A percentile compares a stretch with the other conserved stretches of the same genome.
phyloP scores from a whole-genome alignment of 345 rosid genomes.

The Lepidium africanum region DNA sequence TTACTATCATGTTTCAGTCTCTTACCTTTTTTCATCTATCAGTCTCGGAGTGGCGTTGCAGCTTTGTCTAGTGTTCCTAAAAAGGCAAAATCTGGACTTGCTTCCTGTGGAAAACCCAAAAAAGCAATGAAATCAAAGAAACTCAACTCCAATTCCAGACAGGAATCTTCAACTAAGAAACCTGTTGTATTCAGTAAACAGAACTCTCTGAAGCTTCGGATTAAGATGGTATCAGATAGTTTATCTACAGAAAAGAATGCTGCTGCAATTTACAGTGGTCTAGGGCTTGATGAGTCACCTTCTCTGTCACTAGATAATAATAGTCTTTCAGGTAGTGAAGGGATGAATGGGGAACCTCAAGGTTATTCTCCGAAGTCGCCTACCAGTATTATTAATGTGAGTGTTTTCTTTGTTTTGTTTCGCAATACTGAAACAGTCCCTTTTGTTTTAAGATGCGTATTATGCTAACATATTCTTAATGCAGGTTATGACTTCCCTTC shows the following conservation, averaged over 20 bases:
- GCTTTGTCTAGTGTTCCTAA: conserved; percentile 36
- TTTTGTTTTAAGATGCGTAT: conserved; percentile 19
- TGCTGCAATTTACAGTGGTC: conserved; percentile 82
- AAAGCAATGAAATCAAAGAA: conserved; percentile 42
- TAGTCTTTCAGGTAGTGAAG: conserved; percentile 79
- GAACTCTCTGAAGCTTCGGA: conserved; percentile 66
- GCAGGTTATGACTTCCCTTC: conserved; percentile 80
- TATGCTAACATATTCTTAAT: conserved; percentile 28
- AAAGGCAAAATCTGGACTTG: conserved; percentile 38
- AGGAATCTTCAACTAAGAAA: conserved; percentile 40
- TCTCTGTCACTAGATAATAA: conserved; percentile 70
- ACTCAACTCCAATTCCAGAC: conserved; percentile 31
- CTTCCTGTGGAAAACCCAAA: conserved; percentile 27
- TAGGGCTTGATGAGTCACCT: conserved; percentile 90
- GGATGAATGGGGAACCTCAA: conserved; percentile 47
- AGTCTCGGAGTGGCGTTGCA: conserved; percentile 46
- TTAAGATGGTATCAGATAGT: conserved; percentile 76
- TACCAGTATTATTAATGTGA: conserved; percentile 57
- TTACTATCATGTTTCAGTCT: conserved; percentile 3
- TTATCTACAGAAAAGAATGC: conserved; percentile 61
- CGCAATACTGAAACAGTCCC: conserved; percentile 1
- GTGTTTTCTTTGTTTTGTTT: conserved; percentile 23
- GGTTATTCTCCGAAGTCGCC: conserved; percentile 55
- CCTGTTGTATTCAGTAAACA: conserved; percentile 43
- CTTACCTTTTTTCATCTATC: conserved; percentile 14